Evolutionary conservation across 768 basidiomycete genomes (phyloP).

Genomic region (Lyophyllum decastes): DNA sequence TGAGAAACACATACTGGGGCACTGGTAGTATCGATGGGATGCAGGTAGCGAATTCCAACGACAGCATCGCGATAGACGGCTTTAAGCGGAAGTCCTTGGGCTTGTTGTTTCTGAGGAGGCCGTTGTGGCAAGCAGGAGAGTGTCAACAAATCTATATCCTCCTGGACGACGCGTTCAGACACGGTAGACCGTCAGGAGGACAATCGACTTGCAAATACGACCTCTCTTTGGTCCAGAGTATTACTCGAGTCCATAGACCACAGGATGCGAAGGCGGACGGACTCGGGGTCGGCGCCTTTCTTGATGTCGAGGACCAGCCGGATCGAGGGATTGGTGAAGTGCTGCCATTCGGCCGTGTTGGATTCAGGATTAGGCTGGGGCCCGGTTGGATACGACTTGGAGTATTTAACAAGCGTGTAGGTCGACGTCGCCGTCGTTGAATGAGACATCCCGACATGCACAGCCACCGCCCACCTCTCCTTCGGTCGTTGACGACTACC

Average conservation of each 20-base stretch:
- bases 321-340: slow-evolving; percentile 72
- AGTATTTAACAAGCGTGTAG: slow-evolving; percentile 65
- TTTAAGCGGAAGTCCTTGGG: slow-evolving; percentile 71
- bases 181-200: background rate
- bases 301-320: slow-evolving; percentile 62
- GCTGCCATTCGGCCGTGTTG: slow-evolving; percentile 66
- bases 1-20: slow-evolving; percentile 14
- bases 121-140: slow-evolving; percentile 52
- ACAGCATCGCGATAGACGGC: slow-evolving; percentile 75
- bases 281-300: slow-evolving; percentile 56
- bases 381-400: slow-evolving; percentile 56
- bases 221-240: slow-evolving; percentile 49
- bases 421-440: slow-evolving; percentile 62
- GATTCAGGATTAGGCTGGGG: slow-evolving; percentile 21
- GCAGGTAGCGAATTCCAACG: slow-evolving; percentile 75
- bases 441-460: slow-evolving; percentile 39
- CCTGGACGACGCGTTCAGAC: slow-evolving; percentile 41
- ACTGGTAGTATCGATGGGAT: slow-evolving; percentile 37
- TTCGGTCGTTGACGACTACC: slow-evolving; percentile 1
- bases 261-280: slow-evolving; percentile 62
- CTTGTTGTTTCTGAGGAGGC: slow-evolving; percentile 29
- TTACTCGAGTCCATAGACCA: slow-evolving; percentile 53
- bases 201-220: slow-evolving; percentile 60
- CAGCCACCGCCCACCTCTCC: slow-evolving; percentile 11
- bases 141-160: slow-evolving; percentile 73